Conservation (phyloP, 2,329 filamentous ascomycete genomes). For the Hyphodiscus sp. region DNA sequence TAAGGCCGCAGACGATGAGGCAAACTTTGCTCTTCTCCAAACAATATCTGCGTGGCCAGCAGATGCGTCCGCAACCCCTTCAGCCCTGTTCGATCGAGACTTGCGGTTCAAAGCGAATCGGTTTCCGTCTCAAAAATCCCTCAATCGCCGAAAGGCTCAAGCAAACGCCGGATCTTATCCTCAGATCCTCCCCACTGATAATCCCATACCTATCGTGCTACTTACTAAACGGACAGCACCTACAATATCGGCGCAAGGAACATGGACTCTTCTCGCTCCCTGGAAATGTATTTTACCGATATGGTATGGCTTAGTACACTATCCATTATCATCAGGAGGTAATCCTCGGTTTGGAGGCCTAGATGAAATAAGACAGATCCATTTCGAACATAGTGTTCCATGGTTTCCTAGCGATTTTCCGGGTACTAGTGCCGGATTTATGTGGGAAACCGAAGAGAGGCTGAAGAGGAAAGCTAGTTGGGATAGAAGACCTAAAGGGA, state of each 20-base stretch:
- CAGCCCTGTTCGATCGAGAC: slow-evolving; percentile 62
- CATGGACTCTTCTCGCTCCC: slow-evolving; percentile 79
- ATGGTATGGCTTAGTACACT: slow-evolving; percentile 83
- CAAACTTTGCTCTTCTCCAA: slow-evolving; percentile 43
- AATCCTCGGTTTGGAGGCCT: slow-evolving; percentile 80
- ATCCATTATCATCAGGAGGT: slow-evolving; percentile 69
- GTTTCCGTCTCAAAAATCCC: slow-evolving; percentile 68
- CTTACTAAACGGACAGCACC: slow-evolving; percentile 49
- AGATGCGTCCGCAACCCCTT: slow-evolving; percentile 43
- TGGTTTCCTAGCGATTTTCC: slow-evolving; percentile 87
- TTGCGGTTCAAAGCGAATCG: slow-evolving; percentile 57
- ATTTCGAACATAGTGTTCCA: slow-evolving; percentile 69
- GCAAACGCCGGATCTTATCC: slow-evolving; percentile 58
- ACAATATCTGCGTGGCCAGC: slow-evolving; percentile 61
- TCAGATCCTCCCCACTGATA: slow-evolving; percentile 53
- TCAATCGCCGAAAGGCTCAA: slow-evolving; percentile 68
- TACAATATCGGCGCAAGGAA: slow-evolving; percentile 51
- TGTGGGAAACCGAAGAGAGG: slow-evolving; percentile 68
- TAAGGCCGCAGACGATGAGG: slow-evolving; percentile 31
- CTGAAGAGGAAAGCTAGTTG: slow-evolving; percentile 55
- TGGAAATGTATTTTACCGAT: slow-evolving; percentile 84
- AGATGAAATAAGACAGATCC: slow-evolving; percentile 70
- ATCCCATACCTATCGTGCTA: slow-evolving; percentile 70
- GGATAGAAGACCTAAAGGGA: slow-evolving; percentile 74
- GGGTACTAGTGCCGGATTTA: slow-evolving; percentile 69